Conservation (phyloP, 352 stramenopile genomes). For the Pythium phragmitis region DNA sequence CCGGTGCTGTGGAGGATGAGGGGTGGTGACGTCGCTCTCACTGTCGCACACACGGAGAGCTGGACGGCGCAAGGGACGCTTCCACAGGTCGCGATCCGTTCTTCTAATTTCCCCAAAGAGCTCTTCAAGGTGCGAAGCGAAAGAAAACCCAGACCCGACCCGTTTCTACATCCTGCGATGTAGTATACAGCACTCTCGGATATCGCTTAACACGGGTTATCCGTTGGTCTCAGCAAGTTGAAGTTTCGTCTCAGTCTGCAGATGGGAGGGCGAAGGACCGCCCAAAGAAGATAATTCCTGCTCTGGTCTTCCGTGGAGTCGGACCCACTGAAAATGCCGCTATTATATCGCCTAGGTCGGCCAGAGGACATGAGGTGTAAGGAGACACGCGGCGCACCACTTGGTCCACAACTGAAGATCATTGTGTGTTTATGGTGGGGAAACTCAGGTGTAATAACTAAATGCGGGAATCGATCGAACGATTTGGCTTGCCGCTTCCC, state of each 20-base stretch:
- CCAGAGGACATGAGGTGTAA: no score
- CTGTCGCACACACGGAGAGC: not conserved
- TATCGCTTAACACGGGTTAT: not conserved
- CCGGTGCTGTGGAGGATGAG: not conserved
- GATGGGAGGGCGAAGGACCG: no score
- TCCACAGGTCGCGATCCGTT: not conserved
- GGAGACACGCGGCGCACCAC: no score
- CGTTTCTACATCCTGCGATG: not conserved
- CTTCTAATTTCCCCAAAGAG: not conserved
- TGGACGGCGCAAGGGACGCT: not conserved
- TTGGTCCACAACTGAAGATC: not conserved
- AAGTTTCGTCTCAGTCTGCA: no score
- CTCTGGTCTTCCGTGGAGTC: no score
- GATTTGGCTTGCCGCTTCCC: slow-evolving; percentile 15
- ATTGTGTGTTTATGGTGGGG: not conserved
- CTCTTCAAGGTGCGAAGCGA: not conserved
- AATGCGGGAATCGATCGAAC: slow-evolving; percentile 10
- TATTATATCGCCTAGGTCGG: no score
- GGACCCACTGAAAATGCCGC: no score
- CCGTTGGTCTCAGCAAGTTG: no score
- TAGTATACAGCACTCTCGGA: not conserved
- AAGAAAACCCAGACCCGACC: not conserved
- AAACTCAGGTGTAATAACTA: slow-evolving; percentile 14
- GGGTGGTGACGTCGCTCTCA: no score
- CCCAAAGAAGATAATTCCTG: no score